Percentiles rank a stretch among this genome's conserved stretches.
phyloP scores from a whole-genome alignment of 1,139 yeast species.

The Zygosaccharomyces sapae region DNA sequence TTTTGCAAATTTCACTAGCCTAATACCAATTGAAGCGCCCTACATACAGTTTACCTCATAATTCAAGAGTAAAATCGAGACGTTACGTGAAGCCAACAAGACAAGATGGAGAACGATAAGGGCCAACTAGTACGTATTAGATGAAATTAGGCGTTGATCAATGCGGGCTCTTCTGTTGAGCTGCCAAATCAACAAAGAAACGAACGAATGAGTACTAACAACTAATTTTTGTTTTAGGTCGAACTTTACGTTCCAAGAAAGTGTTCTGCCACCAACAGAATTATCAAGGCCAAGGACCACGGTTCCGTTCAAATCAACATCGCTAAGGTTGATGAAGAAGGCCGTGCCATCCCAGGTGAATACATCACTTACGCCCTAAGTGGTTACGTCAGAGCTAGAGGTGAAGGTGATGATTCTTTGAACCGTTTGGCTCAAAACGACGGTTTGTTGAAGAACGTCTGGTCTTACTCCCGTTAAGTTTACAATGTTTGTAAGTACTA shows the following conservation, averaged over 20 bases:
- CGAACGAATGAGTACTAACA: slow-evolving; percentile 12
- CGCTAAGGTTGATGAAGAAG: slow-evolving; percentile 88
- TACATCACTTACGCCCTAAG: slow-evolving; percentile 93
- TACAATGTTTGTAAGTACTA: background rate
- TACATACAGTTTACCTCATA: background rate
- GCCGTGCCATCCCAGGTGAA: slow-evolving; percentile 90
- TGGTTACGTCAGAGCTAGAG: slow-evolving; percentile 88
- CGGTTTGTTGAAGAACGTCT: slow-evolving; percentile 97
- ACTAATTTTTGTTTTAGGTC: slow-evolving; percentile 59
- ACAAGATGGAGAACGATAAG: slow-evolving; percentile 98
- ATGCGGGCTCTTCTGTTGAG: no score
- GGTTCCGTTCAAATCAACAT: slow-evolving; percentile 94
- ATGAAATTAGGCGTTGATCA: no score
- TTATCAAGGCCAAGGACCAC: slow-evolving; percentile 99
- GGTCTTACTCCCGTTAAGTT: slow-evolving; percentile 98
- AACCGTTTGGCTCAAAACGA: slow-evolving; percentile 99
- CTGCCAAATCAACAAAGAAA: no score
- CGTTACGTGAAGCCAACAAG: slow-evolving; percentile 10
- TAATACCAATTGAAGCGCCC: slow-evolving; percentile 2
- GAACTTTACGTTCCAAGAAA: slow-evolving; percentile 99
- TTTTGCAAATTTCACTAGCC: slow-evolving; percentile 7
- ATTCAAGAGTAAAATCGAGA: slow-evolving; percentile 2
- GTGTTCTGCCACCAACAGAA: slow-evolving; percentile 99
- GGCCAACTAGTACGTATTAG: slow-evolving; percentile 86
- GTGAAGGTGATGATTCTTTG: slow-evolving; percentile 98